phyloP scores from a whole-genome alignment of 805 yeast genomes.

The Myxozyma udenii region DNA sequence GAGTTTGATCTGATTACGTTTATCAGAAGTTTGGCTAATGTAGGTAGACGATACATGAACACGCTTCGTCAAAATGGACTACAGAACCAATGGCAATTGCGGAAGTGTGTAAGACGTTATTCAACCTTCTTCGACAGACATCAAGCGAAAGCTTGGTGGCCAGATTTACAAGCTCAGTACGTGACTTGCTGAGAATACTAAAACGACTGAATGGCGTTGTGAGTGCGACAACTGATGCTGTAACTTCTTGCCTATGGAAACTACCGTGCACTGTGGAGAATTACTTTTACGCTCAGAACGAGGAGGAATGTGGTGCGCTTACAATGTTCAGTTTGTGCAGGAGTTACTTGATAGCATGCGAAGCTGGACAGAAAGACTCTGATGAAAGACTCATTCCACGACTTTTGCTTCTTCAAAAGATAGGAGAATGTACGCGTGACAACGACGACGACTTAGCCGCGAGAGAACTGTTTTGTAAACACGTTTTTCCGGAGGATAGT shows the following conservation, averaged over 20 bases:
- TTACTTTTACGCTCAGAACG: slow-evolving; percentile 6
- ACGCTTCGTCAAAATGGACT: not conserved
- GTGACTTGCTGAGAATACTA: not conserved
- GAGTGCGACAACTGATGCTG: slow-evolving; percentile 2
- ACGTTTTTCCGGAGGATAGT: slow-evolving; percentile 7
- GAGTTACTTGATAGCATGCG: too few relatives aligned
- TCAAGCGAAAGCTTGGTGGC: not conserved
- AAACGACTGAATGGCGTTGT: slow-evolving; percentile 1
- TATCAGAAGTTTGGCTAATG: not conserved
- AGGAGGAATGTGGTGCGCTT: too few relatives aligned
- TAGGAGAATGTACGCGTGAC: too few relatives aligned
- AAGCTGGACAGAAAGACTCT: too few relatives aligned
- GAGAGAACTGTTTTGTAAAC: slow-evolving; percentile 2
- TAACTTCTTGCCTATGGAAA: slow-evolving; percentile 14
- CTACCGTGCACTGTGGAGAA: slow-evolving; percentile 1
- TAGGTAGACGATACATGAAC: not conserved
- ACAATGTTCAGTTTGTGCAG: too few relatives aligned
- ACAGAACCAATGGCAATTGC: slow-evolving; percentile 2
- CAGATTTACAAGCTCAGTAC: not conserved
- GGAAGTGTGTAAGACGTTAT: slow-evolving; percentile 21
- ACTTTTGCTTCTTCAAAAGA: slow-evolving; percentile 7
- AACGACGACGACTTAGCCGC: not conserved
- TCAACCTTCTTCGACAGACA: slow-evolving; percentile 11
- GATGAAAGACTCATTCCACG: slow-evolving; percentile 13
- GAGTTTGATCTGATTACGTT: not conserved